A percentile compares a stretch with the other conserved stretches of the same genome.
Conservation (phyloP, 208 protist genomes). For the Vickermania spadyakhi region DNA sequence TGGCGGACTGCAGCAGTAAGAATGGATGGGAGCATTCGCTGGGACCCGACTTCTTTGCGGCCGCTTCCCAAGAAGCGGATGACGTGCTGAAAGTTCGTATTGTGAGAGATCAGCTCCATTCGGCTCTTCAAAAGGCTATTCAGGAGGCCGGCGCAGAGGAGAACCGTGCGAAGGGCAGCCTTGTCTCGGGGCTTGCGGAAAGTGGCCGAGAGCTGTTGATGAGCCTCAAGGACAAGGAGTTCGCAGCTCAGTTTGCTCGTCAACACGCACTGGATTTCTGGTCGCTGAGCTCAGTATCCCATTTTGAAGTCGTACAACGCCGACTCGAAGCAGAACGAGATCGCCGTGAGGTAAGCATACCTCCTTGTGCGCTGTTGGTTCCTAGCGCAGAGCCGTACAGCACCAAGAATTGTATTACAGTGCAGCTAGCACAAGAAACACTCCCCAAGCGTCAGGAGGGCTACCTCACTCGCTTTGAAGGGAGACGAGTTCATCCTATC, state of each 20-base stretch:
- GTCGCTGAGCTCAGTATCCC: constrained; percentile 26
- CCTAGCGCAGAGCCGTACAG: constrained; percentile 2
- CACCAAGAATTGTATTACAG: not conserved
- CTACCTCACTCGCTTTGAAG: constrained; percentile 17
- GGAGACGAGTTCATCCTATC: constrained; percentile 37
- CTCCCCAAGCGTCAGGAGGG: constrained; percentile 6
- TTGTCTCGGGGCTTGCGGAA: constrained; percentile 38
- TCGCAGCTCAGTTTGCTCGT: constrained; percentile 26
- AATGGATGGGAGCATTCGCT: constrained; percentile 8
- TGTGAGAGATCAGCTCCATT: constrained; percentile 25
- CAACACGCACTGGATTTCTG: constrained; percentile 25
- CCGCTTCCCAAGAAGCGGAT: constrained; percentile 36
- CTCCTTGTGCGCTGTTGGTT: not conserved
- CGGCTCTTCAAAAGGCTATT: constrained; percentile 22
- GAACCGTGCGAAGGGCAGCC: not conserved
- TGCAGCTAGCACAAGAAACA: constrained; percentile 5
- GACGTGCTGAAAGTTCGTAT: constrained; percentile 15
- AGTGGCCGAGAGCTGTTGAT: constrained; percentile 59
- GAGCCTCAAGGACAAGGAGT: constrained; percentile 25
- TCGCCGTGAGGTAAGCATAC: not conserved
- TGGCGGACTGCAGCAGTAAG: not conserved
- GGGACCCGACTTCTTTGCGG: constrained; percentile 73
- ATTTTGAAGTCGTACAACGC: constrained; percentile 24
- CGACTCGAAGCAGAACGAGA: constrained; percentile 9
- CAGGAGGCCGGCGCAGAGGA: not conserved